These are phyloP conservation scores for Cicer pinnatifidum DNA, from an alignment of 306 rosid genomes.

Conservation along the genomic window DNA sequence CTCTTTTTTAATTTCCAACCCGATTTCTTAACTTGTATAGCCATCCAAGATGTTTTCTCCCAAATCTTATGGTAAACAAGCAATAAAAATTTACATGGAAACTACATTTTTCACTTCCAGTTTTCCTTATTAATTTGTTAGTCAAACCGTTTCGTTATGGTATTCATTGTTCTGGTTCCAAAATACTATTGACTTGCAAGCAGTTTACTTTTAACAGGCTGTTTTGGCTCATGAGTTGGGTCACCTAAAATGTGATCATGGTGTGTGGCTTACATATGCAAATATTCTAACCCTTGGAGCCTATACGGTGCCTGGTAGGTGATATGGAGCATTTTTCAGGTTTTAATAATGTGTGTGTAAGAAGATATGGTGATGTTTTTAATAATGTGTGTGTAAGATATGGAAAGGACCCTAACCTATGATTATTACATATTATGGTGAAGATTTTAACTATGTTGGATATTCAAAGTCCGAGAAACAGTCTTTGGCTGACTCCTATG, in stretches of 20 bases:
- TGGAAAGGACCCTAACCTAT: no score
- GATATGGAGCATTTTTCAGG: conserved; percentile 26
- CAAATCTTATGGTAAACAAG: not conserved
- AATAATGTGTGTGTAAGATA: not conserved
- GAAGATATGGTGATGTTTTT: conserved; percentile 22
- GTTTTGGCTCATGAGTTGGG: conserved; percentile 99
- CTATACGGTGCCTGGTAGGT: conserved; percentile 81
- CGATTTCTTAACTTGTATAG: not conserved
- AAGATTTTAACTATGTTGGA: conserved; percentile 37
- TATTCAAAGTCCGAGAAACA: conserved; percentile 25
- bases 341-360: not conserved
- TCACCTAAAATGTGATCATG: conserved; percentile 96
- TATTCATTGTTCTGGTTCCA: conserved; percentile 13
- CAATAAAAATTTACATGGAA: conserved; percentile 8
- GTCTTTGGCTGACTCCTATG: not conserved
- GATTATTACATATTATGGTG: not conserved
- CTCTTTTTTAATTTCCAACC: conserved; percentile 31
- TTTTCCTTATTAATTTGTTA: conserved; percentile 27
- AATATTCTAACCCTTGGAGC: conserved; percentile 98
- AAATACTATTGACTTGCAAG: conserved; percentile 41
- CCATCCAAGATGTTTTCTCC: not conserved
- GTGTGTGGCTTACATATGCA: conserved; percentile 95
- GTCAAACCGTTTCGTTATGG: conserved; percentile 13
- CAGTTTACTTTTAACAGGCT: conserved; percentile 61
- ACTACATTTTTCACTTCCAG: conserved; percentile 23